Conservation (phyloP, 495 filamentous ascomycete genomes). For the Pyrenopolyporus hunteri region DNA sequence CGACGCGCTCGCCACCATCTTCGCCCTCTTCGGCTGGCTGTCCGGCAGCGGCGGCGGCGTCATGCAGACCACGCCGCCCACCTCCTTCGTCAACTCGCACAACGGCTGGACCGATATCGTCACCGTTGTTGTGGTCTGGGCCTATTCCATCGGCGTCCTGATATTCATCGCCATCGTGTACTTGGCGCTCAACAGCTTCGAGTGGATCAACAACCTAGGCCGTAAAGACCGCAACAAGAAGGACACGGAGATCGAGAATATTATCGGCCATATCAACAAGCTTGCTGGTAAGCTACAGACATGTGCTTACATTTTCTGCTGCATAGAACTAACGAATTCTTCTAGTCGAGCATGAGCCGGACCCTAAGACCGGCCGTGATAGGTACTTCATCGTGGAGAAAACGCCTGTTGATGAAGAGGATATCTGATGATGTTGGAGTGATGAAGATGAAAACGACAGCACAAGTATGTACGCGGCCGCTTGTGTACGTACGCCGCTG, state of each 20-base stretch:
- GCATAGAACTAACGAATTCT: slow-evolving; percentile 29
- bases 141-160: slow-evolving; percentile 76
- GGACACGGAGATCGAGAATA: slow-evolving; percentile 82
- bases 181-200: slow-evolving; percentile 72
- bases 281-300: slow-evolving; percentile 36
- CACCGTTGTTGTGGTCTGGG: slow-evolving; percentile 80
- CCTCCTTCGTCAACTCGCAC: slow-evolving; percentile 44
- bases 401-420: slow-evolving; percentile 69
- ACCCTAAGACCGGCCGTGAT: slow-evolving; percentile 62
- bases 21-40: slow-evolving; percentile 82
- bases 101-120: slow-evolving; percentile 74
- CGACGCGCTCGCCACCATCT: slow-evolving; percentile 80
- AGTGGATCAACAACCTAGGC: slow-evolving; percentile 75
- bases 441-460: background rate
- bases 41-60: slow-evolving; percentile 49
- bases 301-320: background rate
- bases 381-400: slow-evolving; percentile 67
- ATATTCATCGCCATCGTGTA: slow-evolving; percentile 82
- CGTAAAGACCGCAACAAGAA: slow-evolving; percentile 74
- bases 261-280: slow-evolving; percentile 76
- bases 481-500: background rate
- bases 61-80: slow-evolving; percentile 29
- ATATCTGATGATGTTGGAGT: slow-evolving; percentile 42
- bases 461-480: background rate
- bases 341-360: slow-evolving; percentile 65